These are phyloP conservation scores for Wickerhamomyces queroliae DNA, from an alignment of 805 yeast species.

Conservation along the genomic window DNA sequence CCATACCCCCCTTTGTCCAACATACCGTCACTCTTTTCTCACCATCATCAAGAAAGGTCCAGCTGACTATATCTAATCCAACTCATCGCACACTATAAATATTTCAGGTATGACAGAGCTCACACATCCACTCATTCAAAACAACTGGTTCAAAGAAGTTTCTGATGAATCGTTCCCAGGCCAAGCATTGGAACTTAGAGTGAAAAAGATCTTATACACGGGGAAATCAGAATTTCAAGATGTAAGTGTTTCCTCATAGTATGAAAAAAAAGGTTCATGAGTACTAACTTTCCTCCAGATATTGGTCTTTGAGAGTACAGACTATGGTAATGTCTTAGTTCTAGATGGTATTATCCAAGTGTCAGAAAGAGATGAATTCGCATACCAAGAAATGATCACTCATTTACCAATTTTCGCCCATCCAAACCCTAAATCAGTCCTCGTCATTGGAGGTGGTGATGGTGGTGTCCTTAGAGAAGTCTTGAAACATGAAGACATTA, in stretches of 20 bases:
- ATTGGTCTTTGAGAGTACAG: conserved; percentile 66
- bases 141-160: conserved; percentile 82
- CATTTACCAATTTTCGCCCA: conserved; percentile 81
- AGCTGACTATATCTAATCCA: too few species aligned
- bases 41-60: too few species aligned
- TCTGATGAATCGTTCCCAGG: conserved; percentile 78
- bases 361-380: conserved; percentile 88
- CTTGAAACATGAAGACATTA: conserved; percentile 63
- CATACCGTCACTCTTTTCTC: too few species aligned
- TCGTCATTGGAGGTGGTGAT: conserved; percentile 94
- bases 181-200: conserved; percentile 67
- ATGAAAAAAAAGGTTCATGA: not conserved
- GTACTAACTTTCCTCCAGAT: conserved; percentile 11
- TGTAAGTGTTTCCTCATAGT: conserved; percentile 30
- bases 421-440: conserved; percentile 63
- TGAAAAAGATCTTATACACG: conserved; percentile 59
- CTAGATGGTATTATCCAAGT: conserved; percentile 89
- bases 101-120: conserved; percentile 7
- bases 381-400: conserved; percentile 88
- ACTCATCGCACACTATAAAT: not conserved
- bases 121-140: conserved; percentile 30
- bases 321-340: conserved; percentile 83
- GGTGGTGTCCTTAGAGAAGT: conserved; percentile 92
- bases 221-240: conserved; percentile 74
- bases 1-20: too few species aligned